Conservation (phyloP, 352 stramenopile species). For the Pythium grandisporangium region DNA sequence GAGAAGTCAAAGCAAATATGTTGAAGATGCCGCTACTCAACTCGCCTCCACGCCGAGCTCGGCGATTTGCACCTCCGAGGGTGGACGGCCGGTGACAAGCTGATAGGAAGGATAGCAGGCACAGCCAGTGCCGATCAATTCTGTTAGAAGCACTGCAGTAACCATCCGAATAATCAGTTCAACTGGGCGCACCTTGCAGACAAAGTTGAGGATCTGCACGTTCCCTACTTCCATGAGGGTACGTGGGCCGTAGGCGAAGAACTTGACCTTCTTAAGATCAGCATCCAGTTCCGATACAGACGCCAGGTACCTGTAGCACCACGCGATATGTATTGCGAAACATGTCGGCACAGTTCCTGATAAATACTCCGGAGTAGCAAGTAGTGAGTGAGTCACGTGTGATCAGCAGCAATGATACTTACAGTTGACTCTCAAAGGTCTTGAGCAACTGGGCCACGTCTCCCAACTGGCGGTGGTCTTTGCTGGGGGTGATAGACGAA, state of each 20-base stretch:
- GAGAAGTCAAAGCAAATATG: too few relatives aligned
- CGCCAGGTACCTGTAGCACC: slow-evolving; percentile 41
- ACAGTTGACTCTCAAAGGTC: slow-evolving; percentile 75
- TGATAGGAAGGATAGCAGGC: slow-evolving; percentile 6
- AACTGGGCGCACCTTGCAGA: slow-evolving; percentile 59
- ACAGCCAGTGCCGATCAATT: neutral
- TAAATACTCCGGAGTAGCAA: too few relatives aligned
- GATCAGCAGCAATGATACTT: slow-evolving; percentile 12
- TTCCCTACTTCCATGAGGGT: slow-evolving; percentile 76
- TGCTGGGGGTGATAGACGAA: slow-evolving; percentile 38
- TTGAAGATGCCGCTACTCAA: too few relatives aligned
- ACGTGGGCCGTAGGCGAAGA: slow-evolving; percentile 57
- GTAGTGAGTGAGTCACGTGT: too few relatives aligned
- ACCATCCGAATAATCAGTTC: neutral
- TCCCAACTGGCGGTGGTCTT: slow-evolving; percentile 58
- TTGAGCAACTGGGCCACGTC: slow-evolving; percentile 67
- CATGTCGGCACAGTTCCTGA: too few relatives aligned
- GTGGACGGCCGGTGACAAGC: slow-evolving; percentile 59
- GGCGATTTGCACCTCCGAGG: slow-evolving; percentile 56
- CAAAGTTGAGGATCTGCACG: slow-evolving; percentile 80
- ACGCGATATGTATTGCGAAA: too few relatives aligned
- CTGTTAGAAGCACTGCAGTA: too few relatives aligned
- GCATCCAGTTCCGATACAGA: slow-evolving; percentile 59
- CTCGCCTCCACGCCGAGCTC: slow-evolving; percentile 54
- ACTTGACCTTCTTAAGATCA: slow-evolving; percentile 73